These are phyloP conservation scores for Nepenthes gracilis DNA, from an alignment of 148 eudicot species.

Conservation along the genomic window DNA sequence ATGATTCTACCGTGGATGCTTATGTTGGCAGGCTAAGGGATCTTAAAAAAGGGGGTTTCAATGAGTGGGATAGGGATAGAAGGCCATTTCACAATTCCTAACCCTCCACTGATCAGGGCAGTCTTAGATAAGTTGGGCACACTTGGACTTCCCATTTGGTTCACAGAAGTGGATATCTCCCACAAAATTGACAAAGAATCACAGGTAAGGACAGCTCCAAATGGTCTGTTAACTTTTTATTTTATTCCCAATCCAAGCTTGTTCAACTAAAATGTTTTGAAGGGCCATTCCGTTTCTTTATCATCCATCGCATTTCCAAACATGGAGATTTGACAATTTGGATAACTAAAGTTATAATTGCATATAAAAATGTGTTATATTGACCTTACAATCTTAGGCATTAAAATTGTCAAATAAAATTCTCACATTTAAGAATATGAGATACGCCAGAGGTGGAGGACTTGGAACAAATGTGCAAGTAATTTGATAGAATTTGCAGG, in stretches of 20 bases:
- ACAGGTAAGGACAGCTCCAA: slow-evolving; percentile 30
- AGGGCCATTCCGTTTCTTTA: too few species aligned
- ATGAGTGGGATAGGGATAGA: slow-evolving; percentile 84
- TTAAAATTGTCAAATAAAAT: too few species aligned
- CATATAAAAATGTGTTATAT: too few species aligned
- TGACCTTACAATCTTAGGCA: too few species aligned
- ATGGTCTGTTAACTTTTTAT: too few species aligned
- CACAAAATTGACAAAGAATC: slow-evolving; percentile 31
- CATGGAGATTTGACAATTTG: too few species aligned
- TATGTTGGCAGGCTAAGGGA: slow-evolving; percentile 48
- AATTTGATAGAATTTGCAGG: slow-evolving; percentile 23
- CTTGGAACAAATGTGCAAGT: too few species aligned
- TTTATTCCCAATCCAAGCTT: background rate
- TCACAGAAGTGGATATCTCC: slow-evolving; percentile 85
- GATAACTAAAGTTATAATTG: too few species aligned
- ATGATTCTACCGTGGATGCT: slow-evolving; percentile 50
- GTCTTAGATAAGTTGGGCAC: slow-evolving; percentile 67
- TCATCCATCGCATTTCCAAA: too few species aligned
- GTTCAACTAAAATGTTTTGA: too few species aligned
- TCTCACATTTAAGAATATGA: too few species aligned
- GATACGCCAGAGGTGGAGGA: too few species aligned
- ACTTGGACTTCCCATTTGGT: slow-evolving; percentile 73
- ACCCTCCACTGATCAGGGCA: slow-evolving; percentile 66
- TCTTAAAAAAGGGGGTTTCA: slow-evolving; percentile 39
- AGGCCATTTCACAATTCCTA: slow-evolving; percentile 65